Percentiles rank a stretch among this genome's conserved stretches.
phyloP scores from a whole-genome alignment of 2,329 filamentous ascomycete genomes.

The Paracorniculantispora psalliotae region DNA sequence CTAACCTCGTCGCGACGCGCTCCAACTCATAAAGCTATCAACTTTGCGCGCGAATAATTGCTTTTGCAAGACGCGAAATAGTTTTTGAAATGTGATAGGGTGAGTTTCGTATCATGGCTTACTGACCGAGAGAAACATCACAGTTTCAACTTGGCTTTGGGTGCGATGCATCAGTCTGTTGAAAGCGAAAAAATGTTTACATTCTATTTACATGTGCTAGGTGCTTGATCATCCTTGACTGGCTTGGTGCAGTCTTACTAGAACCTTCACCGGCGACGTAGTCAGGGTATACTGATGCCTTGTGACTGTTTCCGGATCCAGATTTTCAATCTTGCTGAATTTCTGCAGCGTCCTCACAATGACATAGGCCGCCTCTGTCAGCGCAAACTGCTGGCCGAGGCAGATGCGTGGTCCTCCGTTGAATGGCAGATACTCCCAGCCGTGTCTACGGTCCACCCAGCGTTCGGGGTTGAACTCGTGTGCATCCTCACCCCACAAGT shows the following conservation, averaged over 20 bases:
- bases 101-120: too few relatives aligned
- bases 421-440: conserved; percentile 32
- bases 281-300: background rate
- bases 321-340: background rate
- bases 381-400: conserved; percentile 20
- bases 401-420: conserved; percentile 33
- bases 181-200: too few relatives aligned
- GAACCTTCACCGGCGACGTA: background rate
- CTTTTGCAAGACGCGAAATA: background rate
- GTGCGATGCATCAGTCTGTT: too few relatives aligned
- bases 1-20: background rate
- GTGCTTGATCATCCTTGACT: background rate
- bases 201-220: background rate
- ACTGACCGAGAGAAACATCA: too few relatives aligned
- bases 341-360: background rate
- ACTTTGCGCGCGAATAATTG: background rate
- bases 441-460: conserved; percentile 27
- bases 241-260: background rate
- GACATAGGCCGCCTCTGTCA: conserved; percentile 1
- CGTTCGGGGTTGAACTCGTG: conserved; percentile 31
- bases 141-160: too few relatives aligned
- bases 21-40: background rate
- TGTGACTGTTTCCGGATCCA: background rate
- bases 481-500: conserved; percentile 32
- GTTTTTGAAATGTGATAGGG: too few relatives aligned